phyloP scores from a whole-genome alignment of 176 grass and related monocot species.

The Bromus sterilis region DNA sequence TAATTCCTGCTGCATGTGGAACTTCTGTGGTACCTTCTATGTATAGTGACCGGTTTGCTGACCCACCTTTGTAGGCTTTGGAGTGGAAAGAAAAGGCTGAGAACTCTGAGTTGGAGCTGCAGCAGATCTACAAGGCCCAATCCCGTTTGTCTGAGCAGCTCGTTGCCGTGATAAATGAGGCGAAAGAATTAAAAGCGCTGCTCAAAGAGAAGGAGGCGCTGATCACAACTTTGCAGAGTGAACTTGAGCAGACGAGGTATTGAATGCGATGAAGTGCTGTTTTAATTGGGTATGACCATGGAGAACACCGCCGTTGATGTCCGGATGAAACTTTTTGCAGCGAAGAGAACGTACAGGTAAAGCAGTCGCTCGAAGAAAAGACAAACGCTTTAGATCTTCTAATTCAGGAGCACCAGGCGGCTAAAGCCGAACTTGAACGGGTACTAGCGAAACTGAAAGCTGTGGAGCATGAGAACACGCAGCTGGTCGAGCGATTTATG shows the following conservation, averaged over 20 bases:
- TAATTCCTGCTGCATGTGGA: not conserved
- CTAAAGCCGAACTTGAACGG: conserved; percentile 65
- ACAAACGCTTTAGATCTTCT: conserved; percentile 67
- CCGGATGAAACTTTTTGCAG: conserved; percentile 34
- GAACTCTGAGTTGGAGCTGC: conserved; percentile 70
- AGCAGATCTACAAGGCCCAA: conserved; percentile 91
- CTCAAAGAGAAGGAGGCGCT: conserved; percentile 71
- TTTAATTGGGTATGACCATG: not conserved
- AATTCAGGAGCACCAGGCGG: conserved; percentile 65
- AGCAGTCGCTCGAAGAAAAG: conserved; percentile 72
- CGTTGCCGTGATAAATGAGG: conserved; percentile 60
- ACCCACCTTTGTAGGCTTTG: conserved; percentile 40
- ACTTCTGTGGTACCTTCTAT: not conserved
- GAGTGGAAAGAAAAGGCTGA: conserved; percentile 97
- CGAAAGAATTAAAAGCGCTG: conserved; percentile 50
- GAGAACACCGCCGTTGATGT: conserved; percentile 6
- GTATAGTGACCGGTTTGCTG: not conserved
- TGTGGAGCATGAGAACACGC: conserved; percentile 64
- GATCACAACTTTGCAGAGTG: conserved; percentile 45
- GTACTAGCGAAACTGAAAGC: conserved; percentile 55
- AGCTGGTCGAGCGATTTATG: conserved; percentile 86
- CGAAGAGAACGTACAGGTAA: conserved; percentile 67
- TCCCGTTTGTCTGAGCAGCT: conserved; percentile 70
- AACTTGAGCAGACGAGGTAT: conserved; percentile 68
- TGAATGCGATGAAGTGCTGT: conserved; percentile 13